Evolutionary conservation across 2,329 filamentous ascomycete species (phyloP).

Genomic region (Stagonosporopsis tanaceti): DNA sequence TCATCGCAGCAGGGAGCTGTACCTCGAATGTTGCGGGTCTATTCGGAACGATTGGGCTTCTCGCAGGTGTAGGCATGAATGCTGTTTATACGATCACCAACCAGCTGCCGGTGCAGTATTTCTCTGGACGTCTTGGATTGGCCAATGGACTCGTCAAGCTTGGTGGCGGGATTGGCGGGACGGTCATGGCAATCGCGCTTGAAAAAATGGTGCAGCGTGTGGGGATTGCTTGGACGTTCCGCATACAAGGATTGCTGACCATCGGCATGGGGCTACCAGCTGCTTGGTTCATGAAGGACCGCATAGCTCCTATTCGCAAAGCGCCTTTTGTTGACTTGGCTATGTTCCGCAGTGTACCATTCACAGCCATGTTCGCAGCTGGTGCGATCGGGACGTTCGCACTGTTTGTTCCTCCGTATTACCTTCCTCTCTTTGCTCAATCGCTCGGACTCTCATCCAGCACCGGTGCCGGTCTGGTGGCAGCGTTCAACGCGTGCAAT

Average conservation of each 20-base stretch:
- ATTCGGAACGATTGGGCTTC: slow-evolving; percentile 57
- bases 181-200: slow-evolving; percentile 33
- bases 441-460: slow-evolving; percentile 32
- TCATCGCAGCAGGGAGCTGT: slow-evolving; percentile 58
- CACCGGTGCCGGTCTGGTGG: slow-evolving; percentile 35
- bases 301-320: slow-evolving; percentile 23
- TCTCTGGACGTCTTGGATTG: slow-evolving; percentile 35
- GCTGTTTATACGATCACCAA: slow-evolving; percentile 36
- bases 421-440: slow-evolving; percentile 37
- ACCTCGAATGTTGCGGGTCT: slow-evolving; percentile 41
- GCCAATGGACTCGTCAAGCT: slow-evolving; percentile 42
- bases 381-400: slow-evolving; percentile 38
- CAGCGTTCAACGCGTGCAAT: slow-evolving; percentile 38
- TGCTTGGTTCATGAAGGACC: slow-evolving; percentile 36
- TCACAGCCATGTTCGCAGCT: slow-evolving; percentile 31
- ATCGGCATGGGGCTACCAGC: slow-evolving; percentile 36
- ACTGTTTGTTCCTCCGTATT: slow-evolving; percentile 40
- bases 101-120: slow-evolving; percentile 36
- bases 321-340: slow-evolving; percentile 33
- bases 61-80: slow-evolving; percentile 54
- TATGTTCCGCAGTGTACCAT: slow-evolving; percentile 36
- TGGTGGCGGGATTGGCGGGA: slow-evolving; percentile 39
- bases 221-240: slow-evolving; percentile 40
- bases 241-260: slow-evolving; percentile 33
- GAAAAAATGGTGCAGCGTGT: slow-evolving; percentile 36